Conservation (phyloP, 1,284 basidiomycete genomes). For the Puccinia polysora region DNA sequence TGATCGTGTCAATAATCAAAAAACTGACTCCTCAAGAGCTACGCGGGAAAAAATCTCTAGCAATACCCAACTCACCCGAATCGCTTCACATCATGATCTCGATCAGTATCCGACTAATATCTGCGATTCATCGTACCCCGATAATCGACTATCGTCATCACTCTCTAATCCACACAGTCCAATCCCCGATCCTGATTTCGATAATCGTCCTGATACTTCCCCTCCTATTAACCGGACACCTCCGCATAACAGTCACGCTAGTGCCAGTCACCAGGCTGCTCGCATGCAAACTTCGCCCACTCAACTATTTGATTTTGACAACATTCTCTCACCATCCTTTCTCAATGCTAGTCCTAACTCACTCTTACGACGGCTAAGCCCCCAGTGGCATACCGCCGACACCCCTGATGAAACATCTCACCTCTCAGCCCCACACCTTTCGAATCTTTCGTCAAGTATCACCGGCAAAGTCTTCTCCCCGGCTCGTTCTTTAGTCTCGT, state of each 20-base stretch:
- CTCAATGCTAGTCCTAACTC: constrained; percentile 41
- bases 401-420: background rate
- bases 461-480: constrained; percentile 30
- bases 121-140: too few species aligned
- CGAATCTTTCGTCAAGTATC: background rate
- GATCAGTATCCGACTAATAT: background rate
- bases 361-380: constrained; percentile 15
- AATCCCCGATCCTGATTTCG: background rate
- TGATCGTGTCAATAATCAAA: background rate
- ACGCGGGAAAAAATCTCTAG: background rate
- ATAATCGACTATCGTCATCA: too few species aligned
- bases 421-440: constrained; percentile 4
- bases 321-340: constrained; percentile 37
- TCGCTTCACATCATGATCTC: background rate
- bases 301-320: constrained; percentile 16
- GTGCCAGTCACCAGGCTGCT: background rate
- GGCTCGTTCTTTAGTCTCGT: background rate
- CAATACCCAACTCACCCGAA: background rate
- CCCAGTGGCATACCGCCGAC: background rate
- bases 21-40: background rate
- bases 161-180: background rate
- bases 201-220: constrained; percentile 4
- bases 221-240: constrained; percentile 39
- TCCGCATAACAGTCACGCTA: constrained; percentile 5
- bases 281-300: constrained; percentile 1